Base-by-base conservation (phyloP, 192 early-diverging fungal species). In the Chytriomyces sp. region DNA sequence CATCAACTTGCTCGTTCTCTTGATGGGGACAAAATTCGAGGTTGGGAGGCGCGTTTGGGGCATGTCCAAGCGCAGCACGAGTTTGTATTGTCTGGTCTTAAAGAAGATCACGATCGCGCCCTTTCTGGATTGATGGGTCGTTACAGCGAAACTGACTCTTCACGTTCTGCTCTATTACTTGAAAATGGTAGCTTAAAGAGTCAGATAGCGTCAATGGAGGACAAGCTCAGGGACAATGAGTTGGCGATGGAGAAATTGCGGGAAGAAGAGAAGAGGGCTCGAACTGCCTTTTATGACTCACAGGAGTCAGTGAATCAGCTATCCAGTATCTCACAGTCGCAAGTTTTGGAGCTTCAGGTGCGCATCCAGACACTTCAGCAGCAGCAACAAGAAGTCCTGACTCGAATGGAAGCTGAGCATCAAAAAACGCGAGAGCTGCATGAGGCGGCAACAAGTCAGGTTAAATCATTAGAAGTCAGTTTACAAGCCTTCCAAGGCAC, bases 11-110 rank as follows among this genome's bases (percentile, higher is more conserved):
- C 44, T 49, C 44, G 22, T n/a, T n/a, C 3, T 49, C 44, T 49
- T 49, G 17, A 49, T 14, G 14, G 17, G 10, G 68, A 70, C 26
- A 56, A 59, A 40, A 33, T 59, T 8, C 14, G 36, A 25, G 68
- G 40, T 26, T 34, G 57, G 22, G 68, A 70, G 52, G 10, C 33
- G 10, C 68, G 68, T 25, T n/a, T 70, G 68, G 55, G 28, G 25
- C 22, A 25, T 26, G 8, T 59, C 19, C 57, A 59, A 8, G 17
- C 30, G 14, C 38, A 55, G 10, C 22, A 70, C 56, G 26, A 30
- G 10, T 22, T 12, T 0, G 12, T 70, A 25, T 4, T 70, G 19
- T 8, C 33, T 37, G 57, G 57, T n/a, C 25, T 70, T 39, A 28
- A 70, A 10, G 10, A 39, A 8, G 68, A 70, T 39, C 68, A 70